These are phyloP conservation scores for Linum trigynum DNA, from an alignment of 345 rosid species.

Conservation along the genomic window DNA sequence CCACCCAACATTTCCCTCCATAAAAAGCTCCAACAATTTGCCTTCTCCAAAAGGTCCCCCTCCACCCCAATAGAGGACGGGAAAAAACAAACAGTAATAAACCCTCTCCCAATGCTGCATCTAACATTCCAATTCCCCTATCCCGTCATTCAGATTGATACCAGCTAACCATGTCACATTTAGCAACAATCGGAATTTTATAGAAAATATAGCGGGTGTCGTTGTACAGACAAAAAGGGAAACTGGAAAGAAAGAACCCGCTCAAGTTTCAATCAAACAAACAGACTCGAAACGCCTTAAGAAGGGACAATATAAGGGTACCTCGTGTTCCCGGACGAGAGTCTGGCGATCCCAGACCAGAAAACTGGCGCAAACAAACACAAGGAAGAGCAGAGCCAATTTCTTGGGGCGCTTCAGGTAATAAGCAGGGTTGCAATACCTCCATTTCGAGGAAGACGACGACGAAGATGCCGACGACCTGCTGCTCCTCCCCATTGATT, in stretches of 20 bases:
- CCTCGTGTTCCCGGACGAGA: constrained; percentile 71
- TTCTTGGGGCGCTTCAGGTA: constrained; percentile 74
- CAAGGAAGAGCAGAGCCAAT: constrained; percentile 57
- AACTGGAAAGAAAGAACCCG: background rate
- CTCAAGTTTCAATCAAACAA: background rate
- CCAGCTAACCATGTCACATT: background rate
- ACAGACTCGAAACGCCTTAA: background rate
- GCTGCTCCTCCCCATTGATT: constrained; percentile 32
- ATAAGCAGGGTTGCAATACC: constrained; percentile 58
- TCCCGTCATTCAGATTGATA: background rate
- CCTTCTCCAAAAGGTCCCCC: background rate
- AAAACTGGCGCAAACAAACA: constrained; percentile 48
- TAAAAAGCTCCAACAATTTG: background rate
- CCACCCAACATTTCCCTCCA: no score
- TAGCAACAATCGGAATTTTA: background rate
- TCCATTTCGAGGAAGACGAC: constrained; percentile 30
- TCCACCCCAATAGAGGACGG: background rate
- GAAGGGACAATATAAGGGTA: constrained; percentile 1
- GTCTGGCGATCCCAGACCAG: constrained; percentile 89
- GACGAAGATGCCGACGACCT: constrained; percentile 31
- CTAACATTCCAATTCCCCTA: background rate
- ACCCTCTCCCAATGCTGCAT: background rate
- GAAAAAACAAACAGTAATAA: background rate
- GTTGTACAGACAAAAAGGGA: background rate
- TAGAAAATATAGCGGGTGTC: no score